These are phyloP conservation scores for Avicennia marina DNA, from an alignment of 257 asterid species.

Conservation along the genomic window DNA sequence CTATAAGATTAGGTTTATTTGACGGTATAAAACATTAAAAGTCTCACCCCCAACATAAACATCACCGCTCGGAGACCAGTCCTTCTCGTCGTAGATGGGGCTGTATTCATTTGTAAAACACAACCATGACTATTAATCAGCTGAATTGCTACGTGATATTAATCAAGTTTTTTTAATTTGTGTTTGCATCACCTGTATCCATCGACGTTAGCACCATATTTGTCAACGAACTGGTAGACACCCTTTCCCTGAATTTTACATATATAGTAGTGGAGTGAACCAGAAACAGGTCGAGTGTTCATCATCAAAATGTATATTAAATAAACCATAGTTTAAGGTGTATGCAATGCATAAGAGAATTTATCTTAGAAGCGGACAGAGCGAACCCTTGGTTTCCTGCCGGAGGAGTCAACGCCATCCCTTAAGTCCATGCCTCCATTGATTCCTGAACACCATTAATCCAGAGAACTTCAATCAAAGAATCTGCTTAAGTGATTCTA, in stretches of 20 bases:
- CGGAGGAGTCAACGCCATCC: constrained; percentile 73
- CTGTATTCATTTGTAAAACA: constrained; percentile 55
- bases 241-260: constrained; percentile 99
- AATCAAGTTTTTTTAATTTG: too few relatives aligned
- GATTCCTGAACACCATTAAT: constrained; percentile 31
- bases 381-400: constrained; percentile 68
- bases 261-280: too few relatives aligned
- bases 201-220: constrained; percentile 94
- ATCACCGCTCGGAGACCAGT: constrained; percentile 84
- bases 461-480: neutral
- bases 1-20: too few relatives aligned
- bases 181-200: constrained; percentile 70
- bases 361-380: too few relatives aligned
- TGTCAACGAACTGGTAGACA: constrained; percentile 91
- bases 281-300: too few relatives aligned
- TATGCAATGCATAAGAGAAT: too few relatives aligned
- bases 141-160: too few relatives aligned
- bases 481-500: too few relatives aligned
- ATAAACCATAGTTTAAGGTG: too few relatives aligned
- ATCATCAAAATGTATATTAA: too few relatives aligned
- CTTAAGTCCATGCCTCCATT: constrained; percentile 71
- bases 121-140: too few relatives aligned
- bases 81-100: constrained; percentile 65
- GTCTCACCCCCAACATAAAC: constrained; percentile 87
- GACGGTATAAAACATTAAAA: too few relatives aligned